A percentile compares a stretch with the other conserved stretches of the same genome.
phyloP scores from a whole-genome alignment of 306 rosid species.

The Lithocarpus polystachyus region DNA sequence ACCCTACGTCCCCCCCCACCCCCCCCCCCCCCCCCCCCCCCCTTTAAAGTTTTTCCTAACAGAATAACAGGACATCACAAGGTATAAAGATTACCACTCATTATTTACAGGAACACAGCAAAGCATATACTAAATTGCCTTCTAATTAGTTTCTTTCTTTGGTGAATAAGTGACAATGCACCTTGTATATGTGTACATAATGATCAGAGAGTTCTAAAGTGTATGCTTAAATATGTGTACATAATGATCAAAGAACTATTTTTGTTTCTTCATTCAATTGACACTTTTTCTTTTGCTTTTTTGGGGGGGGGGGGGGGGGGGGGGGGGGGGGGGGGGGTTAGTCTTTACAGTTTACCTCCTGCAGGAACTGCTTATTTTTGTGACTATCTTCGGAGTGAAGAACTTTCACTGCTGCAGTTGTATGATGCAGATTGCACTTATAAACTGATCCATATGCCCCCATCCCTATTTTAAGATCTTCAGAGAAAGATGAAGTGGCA shows the following conservation, averaged over 20 bases:
- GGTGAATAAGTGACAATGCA: conserved; percentile 16
- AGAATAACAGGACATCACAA: background rate
- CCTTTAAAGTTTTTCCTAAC: background rate
- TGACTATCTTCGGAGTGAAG: conserved; percentile 55
- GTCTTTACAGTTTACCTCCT: conserved; percentile 58
- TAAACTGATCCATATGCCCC: conserved; percentile 86
- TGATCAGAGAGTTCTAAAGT: background rate
- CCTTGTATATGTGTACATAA: conserved; percentile 7
- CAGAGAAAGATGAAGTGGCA: conserved; percentile 87
- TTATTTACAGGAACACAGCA: background rate
- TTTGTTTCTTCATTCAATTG: background rate
- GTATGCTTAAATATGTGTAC: background rate
- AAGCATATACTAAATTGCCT: background rate
- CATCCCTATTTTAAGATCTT: conserved; percentile 73
- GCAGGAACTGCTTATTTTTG: conserved; percentile 65
- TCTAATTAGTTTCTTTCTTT: background rate
- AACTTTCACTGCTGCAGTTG: conserved; percentile 91
- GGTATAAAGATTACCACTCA: background rate
- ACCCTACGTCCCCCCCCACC: background rate
- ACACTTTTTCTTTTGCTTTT: background rate
- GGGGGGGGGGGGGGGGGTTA: too few relatives aligned
- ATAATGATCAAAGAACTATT: conserved; percentile 5
- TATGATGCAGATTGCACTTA: conserved; percentile 79
- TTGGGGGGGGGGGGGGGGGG: background rate
- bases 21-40: background rate